Evolutionary conservation across 2,329 filamentous ascomycete genomes (phyloP), one percentile per base, ranked within the genome.

Genomic region (Nothomitra cinnamomea): DNA sequence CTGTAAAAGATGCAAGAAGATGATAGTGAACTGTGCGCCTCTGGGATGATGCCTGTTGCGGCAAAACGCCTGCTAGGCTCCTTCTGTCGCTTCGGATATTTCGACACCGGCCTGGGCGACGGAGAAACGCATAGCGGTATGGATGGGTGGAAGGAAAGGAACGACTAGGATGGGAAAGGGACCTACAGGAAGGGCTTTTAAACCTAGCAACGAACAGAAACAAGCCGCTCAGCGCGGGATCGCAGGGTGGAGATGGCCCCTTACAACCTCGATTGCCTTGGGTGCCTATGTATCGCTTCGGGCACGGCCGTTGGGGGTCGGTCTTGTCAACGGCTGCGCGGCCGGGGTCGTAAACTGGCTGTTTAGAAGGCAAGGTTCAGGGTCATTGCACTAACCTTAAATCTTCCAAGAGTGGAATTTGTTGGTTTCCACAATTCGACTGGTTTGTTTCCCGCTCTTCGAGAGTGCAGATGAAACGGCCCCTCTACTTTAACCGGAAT

Each of bases 51-150:
- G 21, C 43, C 22, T 47, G 43, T 25, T 12, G 43, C 13, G 43
- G 43, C 19, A 15, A n/a, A 41, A 47, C 8, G 43, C 10, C 21
- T 25, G 25, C 43, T 47, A 47, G 43, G 13, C 43, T 24, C 5
- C 43, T 47, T 47, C 25, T 13, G 43, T 32, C 28, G 43, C 21
- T 25, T 47, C 43, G 43, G 43, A n/a, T 47, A 47, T 47, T 47
- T 42, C 6, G 21, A 47, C 25, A n/a, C 43, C 19, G 25, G 43
- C 43, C 22, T 25, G 43, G 43, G 43, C 21, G 2, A 22, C 8
- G 42, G 42, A 22, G 17, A 22, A 45, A 12, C 7, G 2, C 43
- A 25, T 21, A 24, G 43, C 22, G 19, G 25, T 25, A 21, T 25
- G 25, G 21, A 47, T 13, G 8, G 19, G 22, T 3, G 22, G 5